Base-by-base conservation (phyloP, 768 basidiomycete species). In the Cubamyces lactineus region DNA sequence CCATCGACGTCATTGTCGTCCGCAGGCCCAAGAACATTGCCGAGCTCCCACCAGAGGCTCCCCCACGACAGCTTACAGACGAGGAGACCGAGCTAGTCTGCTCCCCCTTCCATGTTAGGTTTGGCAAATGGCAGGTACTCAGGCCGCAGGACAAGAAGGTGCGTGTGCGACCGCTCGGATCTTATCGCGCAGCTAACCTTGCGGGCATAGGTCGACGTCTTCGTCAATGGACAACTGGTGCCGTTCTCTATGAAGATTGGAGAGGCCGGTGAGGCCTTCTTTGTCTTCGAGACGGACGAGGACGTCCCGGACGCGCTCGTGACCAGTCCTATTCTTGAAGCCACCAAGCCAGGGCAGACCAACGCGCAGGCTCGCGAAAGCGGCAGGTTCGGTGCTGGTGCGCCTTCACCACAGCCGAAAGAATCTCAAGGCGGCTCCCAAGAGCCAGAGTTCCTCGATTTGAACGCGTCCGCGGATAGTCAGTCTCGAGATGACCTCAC, bases 201-300 rank as follows among this genome's bases (percentile, higher is more conserved):
- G 19, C 30, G 42, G 28, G 40, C 47, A 16, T 65, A 95, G 93
- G 96, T 98, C 65, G 92, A 88, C 64, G 85, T 98, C 38, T 84
- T 85, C 53, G 87, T 98, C 69, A 96, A 97, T 76, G 92, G 91
- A 42, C 80, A 86, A 67, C 82, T 83, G 46, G 89, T 95, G 58
- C 96, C 96, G 0, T 98, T 92, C 74, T 84, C 83, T 74, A 99
- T 99, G 97, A 98, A 99, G 81, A 94, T 98, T 63, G 96, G 95
- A 42, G 97, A 98, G 61, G 94, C 97, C 1, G 97, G 97, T 5
- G 97, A 99, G 76, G 97, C 96, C 0, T 99, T 98, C 81, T 98
- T 98, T 70, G 91, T 99, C 42, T 94, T 98, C 67, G 96, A 99
- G 75, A 98, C 96, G 0, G 92, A 96, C 42, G 92, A 89, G 41